Base-by-base conservation (phyloP, 768 basidiomycete species). In the Termitomyces sp. region DNA sequence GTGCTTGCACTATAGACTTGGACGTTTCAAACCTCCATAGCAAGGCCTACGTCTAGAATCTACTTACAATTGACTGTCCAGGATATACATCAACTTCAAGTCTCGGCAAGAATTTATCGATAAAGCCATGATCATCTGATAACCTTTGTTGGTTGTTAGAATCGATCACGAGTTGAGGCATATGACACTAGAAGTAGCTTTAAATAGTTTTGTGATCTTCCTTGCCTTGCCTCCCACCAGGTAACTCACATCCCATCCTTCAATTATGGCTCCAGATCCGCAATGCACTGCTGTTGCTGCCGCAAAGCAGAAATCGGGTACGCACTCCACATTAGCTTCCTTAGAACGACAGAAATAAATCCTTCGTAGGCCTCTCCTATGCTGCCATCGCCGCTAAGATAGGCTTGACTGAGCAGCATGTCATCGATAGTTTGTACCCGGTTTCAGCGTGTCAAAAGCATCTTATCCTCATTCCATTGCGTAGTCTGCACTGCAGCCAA, bases 211-310 rank as follows among this genome's bases (percentile, higher is more conserved):
- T n/a, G n/a, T n/a, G n/a, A n/a, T n/a, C n/a, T n/a, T 45, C 45
- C 22, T 14, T 32, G 28, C 35, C n/a, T 49, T 45, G 36, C n/a
- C 36, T 57, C 38, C 30, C 36, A 48, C 38, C 36, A 44, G 32
- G 24, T 40, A 52, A 22, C 53, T 28, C 33, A 24, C 47, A 30
- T 43, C 32, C 28, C 52, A 36, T 7, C 9, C 24, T 50, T 26
- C 52, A 54, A 5, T 40, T n/a, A 65, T 65, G 64, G 64, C 64
- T 49, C 60, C 62, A 49, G 73, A 77, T 71, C 80, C 80, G 10
- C 79, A 77, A 66, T 89, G 88, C 70, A 63, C 76, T 63, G 86
- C 85, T 48, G 73, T 90, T 63, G 73, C 73, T 61, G 71, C 71
- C 30, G 86, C 85, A 13, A 75, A 81, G 72, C 52, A 63, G 1